phyloP scores from a whole-genome alignment of 805 yeast species.

The Komagataella ulmi region DNA sequence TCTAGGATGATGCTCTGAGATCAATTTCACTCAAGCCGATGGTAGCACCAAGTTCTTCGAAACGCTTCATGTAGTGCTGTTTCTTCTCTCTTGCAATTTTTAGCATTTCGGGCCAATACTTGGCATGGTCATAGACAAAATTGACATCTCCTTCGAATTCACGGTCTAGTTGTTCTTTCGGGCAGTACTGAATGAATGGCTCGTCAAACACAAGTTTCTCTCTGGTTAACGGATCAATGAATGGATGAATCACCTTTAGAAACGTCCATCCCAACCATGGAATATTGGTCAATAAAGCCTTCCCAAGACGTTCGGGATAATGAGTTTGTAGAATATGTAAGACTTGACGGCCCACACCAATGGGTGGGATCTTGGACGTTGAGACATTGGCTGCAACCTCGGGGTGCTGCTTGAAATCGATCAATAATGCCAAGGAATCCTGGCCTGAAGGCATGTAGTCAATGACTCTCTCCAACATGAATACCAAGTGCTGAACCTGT shows the following conservation, averaged over 20 bases:
- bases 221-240: conserved; percentile 89
- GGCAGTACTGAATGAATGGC: conserved; percentile 76
- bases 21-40: conserved; percentile 80
- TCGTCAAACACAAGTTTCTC: conserved; percentile 88
- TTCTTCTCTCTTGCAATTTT: conserved; percentile 48
- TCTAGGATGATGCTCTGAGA: conserved; percentile 30
- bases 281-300: conserved; percentile 81
- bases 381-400: conserved; percentile 32
- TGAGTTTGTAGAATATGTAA: conserved; percentile 90
- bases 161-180: conserved; percentile 66
- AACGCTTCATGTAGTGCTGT: conserved; percentile 53
- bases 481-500: conserved; percentile 94
- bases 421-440: conserved; percentile 80
- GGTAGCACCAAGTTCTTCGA: conserved; percentile 52
- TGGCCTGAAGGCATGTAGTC: conserved; percentile 96
- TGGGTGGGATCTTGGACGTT: conserved; percentile 72
- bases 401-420: conserved; percentile 82
- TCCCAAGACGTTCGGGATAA: conserved; percentile 94
- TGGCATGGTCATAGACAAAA: conserved; percentile 68
- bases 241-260: conserved; percentile 82
- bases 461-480: conserved; percentile 82
- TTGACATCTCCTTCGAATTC: conserved; percentile 79
- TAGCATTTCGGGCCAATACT: conserved; percentile 66
- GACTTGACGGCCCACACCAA: conserved; percentile 82
- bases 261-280: conserved; percentile 94